Evolutionary conservation across 305 asterid genomes (phyloP).

Genomic region (Fraxinus sp.): DNA sequence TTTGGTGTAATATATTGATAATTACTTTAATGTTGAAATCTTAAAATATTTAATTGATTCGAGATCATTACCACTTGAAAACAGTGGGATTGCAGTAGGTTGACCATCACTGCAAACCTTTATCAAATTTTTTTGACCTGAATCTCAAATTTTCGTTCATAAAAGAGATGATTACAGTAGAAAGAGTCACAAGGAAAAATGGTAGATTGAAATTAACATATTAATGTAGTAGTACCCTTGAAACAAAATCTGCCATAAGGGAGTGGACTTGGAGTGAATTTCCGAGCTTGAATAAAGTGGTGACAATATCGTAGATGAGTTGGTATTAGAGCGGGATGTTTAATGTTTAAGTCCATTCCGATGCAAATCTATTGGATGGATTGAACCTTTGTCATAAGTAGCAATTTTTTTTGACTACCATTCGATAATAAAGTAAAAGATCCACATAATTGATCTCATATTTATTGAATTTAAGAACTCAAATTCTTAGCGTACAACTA

Average conservation of each 20-base stretch:
- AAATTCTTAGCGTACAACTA: background rate
- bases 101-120: background rate
- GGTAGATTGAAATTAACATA: background rate
- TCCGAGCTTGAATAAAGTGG: too few species aligned
- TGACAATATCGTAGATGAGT: background rate
- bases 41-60: background rate
- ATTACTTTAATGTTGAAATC: background rate
- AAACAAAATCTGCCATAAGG: background rate
- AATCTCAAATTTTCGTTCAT: background rate
- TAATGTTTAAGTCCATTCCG: background rate
- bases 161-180: background rate
- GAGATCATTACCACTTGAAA: background rate
- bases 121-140: background rate
- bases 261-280: background rate
- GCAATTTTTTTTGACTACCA: background rate
- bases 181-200: background rate
- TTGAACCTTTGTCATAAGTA: background rate
- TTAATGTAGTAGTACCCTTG: background rate
- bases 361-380: background rate
- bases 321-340: background rate
- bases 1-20: background rate
- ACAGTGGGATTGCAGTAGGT: background rate
- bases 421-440: background rate
- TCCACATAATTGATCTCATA: background rate
- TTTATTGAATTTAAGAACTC: background rate